These are phyloP conservation scores for Hura crepitans DNA, from an alignment of 441 rosid species.

Conservation along the genomic window DNA sequence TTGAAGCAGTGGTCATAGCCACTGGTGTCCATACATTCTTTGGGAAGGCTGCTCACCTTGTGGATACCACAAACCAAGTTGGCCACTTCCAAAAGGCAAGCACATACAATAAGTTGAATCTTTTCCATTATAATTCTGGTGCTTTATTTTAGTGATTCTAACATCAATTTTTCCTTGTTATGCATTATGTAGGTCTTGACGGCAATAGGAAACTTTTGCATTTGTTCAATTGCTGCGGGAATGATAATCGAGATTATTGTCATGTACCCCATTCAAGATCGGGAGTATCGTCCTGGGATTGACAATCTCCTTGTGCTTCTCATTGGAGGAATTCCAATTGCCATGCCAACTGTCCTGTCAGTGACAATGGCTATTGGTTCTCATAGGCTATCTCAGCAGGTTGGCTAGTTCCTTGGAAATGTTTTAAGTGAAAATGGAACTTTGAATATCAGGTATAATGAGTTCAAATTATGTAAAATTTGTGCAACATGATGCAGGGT, in stretches of 20 bases:
- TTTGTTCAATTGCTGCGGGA: constrained; percentile 88
- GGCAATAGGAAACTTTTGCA: constrained; percentile 95
- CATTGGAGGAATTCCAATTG: constrained; percentile 96
- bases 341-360: constrained; percentile 94
- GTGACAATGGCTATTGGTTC: constrained; percentile 98
- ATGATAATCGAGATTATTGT: constrained; percentile 89
- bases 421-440: constrained; percentile 9
- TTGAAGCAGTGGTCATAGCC: constrained; percentile 89
- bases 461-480: not conserved
- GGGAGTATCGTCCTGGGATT: constrained; percentile 86
- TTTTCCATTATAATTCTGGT: constrained; percentile 6
- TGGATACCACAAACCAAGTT: constrained; percentile 91
- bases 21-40: constrained; percentile 95
- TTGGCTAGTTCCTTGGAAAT: constrained; percentile 24
- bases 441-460: constrained; percentile 16
- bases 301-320: constrained; percentile 93
- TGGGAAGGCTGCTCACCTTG: constrained; percentile 96
- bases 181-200: constrained; percentile 65
- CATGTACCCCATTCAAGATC: constrained; percentile 90
- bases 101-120: constrained; percentile 1
- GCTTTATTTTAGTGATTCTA: constrained; percentile 2
- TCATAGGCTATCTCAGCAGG: constrained; percentile 90
- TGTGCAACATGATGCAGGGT: constrained; percentile 46
- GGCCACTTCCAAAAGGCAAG: constrained; percentile 95
- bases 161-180: constrained; percentile 14